Evolutionary conservation across 306 rosid species (phyloP).

Genomic region (Hylodesmum podocarpum): DNA sequence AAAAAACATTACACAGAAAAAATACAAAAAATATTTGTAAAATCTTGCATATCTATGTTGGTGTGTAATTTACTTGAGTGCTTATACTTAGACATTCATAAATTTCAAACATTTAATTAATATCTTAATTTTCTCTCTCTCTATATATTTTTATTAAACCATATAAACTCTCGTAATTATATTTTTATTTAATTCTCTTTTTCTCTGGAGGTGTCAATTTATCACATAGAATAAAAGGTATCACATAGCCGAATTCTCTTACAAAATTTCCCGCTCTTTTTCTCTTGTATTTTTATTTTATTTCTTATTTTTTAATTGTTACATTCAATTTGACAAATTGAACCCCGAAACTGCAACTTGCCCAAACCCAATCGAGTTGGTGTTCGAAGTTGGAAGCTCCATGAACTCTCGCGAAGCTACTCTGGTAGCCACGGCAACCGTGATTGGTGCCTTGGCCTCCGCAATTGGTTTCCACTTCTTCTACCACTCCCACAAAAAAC

Average conservation of each 20-base stretch:
- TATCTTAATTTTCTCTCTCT: no score
- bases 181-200: no score
- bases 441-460: constrained; percentile 69
- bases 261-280: constrained; percentile 24
- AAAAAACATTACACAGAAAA: no score
- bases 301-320: not conserved
- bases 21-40: no score
- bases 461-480: constrained; percentile 62
- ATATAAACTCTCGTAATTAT: no score
- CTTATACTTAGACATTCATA: no score
- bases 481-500: constrained; percentile 36
- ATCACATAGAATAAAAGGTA: no score
- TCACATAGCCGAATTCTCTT: not conserved
- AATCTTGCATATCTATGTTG: no score
- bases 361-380: not conserved
- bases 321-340: not conserved
- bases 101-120: no score
- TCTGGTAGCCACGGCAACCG: constrained; percentile 58
- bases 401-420: constrained; percentile 71
- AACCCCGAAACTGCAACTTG: not conserved
- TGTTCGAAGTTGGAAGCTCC: not conserved
- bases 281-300: not conserved
- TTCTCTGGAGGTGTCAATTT: no score
- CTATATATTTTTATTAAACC: no score
- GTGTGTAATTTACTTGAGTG: no score